A percentile compares a stretch with the other conserved stretches of the same genome.
phyloP scores from a whole-genome alignment of 2,329 filamentous ascomycete species.

The Fusarium clavum region DNA sequence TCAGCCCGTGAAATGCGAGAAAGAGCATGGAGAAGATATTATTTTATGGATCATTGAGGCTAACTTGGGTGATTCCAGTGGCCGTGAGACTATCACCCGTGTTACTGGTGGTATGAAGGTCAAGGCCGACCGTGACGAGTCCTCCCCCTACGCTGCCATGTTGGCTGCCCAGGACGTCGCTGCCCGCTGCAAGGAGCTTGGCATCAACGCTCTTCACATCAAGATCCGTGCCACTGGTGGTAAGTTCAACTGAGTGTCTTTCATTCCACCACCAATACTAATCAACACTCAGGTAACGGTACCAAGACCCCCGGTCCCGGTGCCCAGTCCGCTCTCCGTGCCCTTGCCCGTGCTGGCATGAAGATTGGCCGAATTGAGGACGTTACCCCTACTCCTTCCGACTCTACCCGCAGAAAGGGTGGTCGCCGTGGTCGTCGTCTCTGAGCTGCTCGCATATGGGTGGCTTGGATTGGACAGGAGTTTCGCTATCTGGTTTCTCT shows the following conservation, averaged over 20 bases:
- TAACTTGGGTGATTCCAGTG: constrained; percentile 75
- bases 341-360: constrained; percentile 98
- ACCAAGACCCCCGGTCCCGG: constrained; percentile 99
- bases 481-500: constrained; percentile 64
- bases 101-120: constrained; percentile 99
- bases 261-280: constrained; percentile 1
- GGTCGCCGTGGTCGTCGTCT: constrained; percentile 99
- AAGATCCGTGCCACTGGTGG: constrained; percentile 99
- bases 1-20: constrained; percentile 49
- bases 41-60: constrained; percentile 42
- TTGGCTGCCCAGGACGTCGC: constrained; percentile 99
- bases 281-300: constrained; percentile 77
- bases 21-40: constrained; percentile 13
- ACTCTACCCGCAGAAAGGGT: constrained; percentile 99
- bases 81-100: constrained; percentile 99
- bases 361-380: constrained; percentile 99
- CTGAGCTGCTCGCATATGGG: constrained; percentile 64
- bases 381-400: constrained; percentile 98
- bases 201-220: constrained; percentile 96
- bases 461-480: constrained; percentile 52
- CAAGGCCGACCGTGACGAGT: constrained; percentile 99
- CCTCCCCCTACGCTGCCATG: constrained; percentile 99
- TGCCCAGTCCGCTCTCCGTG: constrained; percentile 98
- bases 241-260: constrained; percentile 58
- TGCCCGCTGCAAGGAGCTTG: constrained; percentile 79